A percentile compares a stretch with the other conserved stretches of the same genome.
Conservation (phyloP, 371 early-diverging fungal species). For the Nematocida sp. region DNA sequence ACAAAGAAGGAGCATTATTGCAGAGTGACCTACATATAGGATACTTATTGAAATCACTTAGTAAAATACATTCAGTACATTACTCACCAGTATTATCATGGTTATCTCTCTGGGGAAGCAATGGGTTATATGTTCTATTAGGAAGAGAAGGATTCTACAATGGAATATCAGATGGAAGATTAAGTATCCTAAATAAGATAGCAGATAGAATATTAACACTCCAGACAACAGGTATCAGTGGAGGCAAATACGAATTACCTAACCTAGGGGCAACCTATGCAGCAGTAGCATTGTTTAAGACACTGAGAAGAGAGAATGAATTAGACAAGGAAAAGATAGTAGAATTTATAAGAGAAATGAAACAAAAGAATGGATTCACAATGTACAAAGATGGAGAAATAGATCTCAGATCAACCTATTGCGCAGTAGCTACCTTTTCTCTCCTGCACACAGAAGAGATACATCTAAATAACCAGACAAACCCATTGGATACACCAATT, state of each 20-base stretch:
- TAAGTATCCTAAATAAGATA: constrained; percentile 2
- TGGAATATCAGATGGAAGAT: background rate
- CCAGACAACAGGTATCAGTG: constrained; percentile 22
- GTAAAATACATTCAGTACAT: background rate
- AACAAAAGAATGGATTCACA: constrained; percentile 77
- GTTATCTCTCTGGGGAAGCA: constrained; percentile 23
- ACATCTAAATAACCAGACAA: constrained; percentile 60
- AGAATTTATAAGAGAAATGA: constrained; percentile 71
- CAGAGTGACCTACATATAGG: constrained; percentile 11
- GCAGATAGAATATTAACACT: background rate
- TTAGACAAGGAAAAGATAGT: constrained; percentile 67
- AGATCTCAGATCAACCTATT: constrained; percentile 81
- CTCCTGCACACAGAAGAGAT: constrained; percentile 17
- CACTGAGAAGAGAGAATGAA: background rate
- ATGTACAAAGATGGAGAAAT: constrained; percentile 84
- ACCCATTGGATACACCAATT: constrained; percentile 71
- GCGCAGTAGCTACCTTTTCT: constrained; percentile 68
- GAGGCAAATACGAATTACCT: background rate
- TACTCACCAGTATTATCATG: constrained; percentile 9
- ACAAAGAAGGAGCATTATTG: background rate
- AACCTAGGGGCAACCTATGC: constrained; percentile 46
- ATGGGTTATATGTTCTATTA: constrained; percentile 31
- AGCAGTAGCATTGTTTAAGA: constrained; percentile 5
- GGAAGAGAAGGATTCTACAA: constrained; percentile 26
- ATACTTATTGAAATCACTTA: constrained; percentile 11